Base-by-base conservation (phyloP, 768 basidiomycete genomes). In the Ramaria sp. region DNA sequence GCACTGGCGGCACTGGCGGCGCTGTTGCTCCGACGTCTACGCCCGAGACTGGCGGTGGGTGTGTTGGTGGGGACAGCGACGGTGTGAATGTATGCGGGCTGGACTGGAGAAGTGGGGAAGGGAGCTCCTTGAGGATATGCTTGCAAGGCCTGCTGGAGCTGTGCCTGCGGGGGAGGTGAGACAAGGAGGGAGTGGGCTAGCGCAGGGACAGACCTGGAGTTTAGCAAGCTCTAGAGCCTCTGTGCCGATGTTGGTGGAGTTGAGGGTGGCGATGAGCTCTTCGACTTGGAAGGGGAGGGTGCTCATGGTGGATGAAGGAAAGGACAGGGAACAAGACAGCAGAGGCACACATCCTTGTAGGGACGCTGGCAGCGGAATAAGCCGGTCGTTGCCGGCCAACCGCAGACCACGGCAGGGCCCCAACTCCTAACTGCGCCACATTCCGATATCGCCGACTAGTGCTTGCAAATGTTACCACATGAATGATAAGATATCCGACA, bases 21-120 rank as follows among this genome's bases (percentile, higher is more conserved):
- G 25, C 52, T 54, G 43, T 42, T 54, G 22, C 52, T 54, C n/a
- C 52, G 52, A 3, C 52, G 52, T 27, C 39, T 54, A 28, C 52
- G 41, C 8, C 24, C 30, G 18, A 16, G 38, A 8, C 2, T 41
- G 3, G 32, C 41, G 1, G 38, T 38, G 24, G 52, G 52, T 13
- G 52, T 54, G 22, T 54, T 54, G 24, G 30, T 22, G 3, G 52
- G 52, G 20, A 28, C 39, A 12, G 15, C 52, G 2, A 16, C 30
- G 27, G 15, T 38, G 24, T 34, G 28, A 25, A 2, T 20, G 22
- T 18, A 47, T 16, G 52, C n/a, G 4, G 43, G 15, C 22, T 54
- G 52, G 5, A 54, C 43, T 16, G 52, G 52, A 24, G 52, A 54
- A 22, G 52, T 54, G 3, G 52, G 52, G 41, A 54, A 54, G 10